Base-by-base conservation (phyloP, 768 basidiomycete species). In the Lactifluus subvellereus region DNA sequence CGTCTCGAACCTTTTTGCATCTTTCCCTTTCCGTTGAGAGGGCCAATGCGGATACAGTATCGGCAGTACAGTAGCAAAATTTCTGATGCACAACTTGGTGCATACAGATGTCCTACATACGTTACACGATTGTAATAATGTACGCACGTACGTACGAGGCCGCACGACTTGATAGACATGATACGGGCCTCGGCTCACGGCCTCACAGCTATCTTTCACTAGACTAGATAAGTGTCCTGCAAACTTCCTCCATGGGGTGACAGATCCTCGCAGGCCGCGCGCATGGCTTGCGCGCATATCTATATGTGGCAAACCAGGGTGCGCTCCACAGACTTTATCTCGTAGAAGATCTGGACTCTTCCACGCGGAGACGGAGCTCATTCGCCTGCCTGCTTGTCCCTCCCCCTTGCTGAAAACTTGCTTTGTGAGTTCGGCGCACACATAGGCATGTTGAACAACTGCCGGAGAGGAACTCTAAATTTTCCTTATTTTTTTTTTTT, bases 311-410 rank as follows among this genome's bases (percentile, higher is more conserved):
- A 33, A 55, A 40, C 35, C 8, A 43, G 38, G 62, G 8, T 50
- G 47, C 47, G 58, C 58, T 54, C 52, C 62, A 40, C 33, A 55
- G 62, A 64, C 58, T 47, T 60, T 64, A 64, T 64, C 62, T 64
- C n/a, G 52, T 64, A n/a, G 62, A 64, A 59, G 62, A 64, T 64
- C 62, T 64, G 48, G 62, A 64, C 2, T 6, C 14, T 64, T 60
- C 58, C 22, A 64, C 43, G 22, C 45, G 54, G 54, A 32, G 54
- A 6, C 54, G 60, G 54, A 54, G 60, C 47, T 40, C 51, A 35
- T 45, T 11, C 11, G 33, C 42, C 51, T 30, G 30, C 55, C 40
- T 10, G n/a, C 55, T 6, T 47, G 14, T 13, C 14, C 30, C 40
- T 5, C 37, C 30, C 33, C 35, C 38, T 37, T 37, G 35, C 35